A percentile compares a stretch with the other conserved stretches of the same genome.
These are phyloP conservation scores for Hypoxylon rubiginosum DNA, from an alignment of 2,329 filamentous ascomycete species.

Conservation along the genomic window DNA sequence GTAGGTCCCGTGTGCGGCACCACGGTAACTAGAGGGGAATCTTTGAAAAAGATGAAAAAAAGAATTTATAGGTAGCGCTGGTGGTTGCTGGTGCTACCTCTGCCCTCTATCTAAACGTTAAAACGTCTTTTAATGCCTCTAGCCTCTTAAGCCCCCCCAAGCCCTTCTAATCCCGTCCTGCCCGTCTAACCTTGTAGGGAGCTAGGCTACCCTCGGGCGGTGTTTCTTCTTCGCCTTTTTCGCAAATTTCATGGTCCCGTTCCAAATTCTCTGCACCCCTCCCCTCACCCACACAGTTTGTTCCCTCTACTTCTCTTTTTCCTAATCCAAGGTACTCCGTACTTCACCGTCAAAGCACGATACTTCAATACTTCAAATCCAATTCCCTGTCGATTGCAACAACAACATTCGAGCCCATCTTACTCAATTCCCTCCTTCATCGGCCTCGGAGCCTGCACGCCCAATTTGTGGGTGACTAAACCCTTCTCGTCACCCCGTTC, in stretches of 20 bases:
- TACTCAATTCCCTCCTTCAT: constrained; percentile 8
- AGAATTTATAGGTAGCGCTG: not conserved
- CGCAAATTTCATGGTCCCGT: constrained; percentile 21
- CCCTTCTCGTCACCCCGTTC: constrained; percentile 34
- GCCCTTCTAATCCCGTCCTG: not conserved
- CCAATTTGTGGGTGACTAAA: constrained; percentile 35
- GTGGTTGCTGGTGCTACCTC: not conserved
- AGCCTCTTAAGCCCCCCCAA: not conserved
- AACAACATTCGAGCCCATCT: constrained; percentile 33
- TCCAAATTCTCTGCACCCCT: constrained; percentile 28
- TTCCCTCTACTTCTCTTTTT: constrained; percentile 42
- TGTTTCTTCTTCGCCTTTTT: constrained; percentile 19
- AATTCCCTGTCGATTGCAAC: constrained; percentile 40
- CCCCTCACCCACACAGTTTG: constrained; percentile 39
- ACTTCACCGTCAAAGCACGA: constrained; percentile 32
- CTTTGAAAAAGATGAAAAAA: too few species aligned
- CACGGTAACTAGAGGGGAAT: too few species aligned
- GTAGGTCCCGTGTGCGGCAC: too few species aligned
- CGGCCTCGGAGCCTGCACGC: constrained; percentile 27
- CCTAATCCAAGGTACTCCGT: constrained; percentile 36
- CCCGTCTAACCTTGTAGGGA: not conserved
- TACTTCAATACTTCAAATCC: constrained; percentile 26
- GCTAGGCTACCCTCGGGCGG: constrained; percentile 19
- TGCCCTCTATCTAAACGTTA: too few species aligned
- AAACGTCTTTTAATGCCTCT: not conserved